These are phyloP conservation scores for Pythium oligandrum DNA, from an alignment of 352 stramenopile species.

Conservation along the genomic window DNA sequence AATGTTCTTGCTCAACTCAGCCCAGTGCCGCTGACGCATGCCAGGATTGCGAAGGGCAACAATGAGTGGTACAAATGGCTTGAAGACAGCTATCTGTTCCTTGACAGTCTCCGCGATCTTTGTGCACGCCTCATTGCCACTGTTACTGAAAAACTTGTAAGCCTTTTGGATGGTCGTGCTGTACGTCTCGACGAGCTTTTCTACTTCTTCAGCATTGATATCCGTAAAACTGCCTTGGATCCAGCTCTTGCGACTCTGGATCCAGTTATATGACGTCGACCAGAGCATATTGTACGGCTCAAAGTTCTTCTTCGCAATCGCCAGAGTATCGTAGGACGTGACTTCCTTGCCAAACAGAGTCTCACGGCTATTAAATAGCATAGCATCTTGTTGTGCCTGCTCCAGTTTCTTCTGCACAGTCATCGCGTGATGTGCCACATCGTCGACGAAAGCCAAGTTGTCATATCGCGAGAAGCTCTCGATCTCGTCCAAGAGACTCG, in stretches of 20 bases:
- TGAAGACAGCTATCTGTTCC: constrained; percentile 91
- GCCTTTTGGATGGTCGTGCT: constrained; percentile 87
- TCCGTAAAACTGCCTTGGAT: constrained; percentile 88
- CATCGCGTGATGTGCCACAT: constrained; percentile 83
- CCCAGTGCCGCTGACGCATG: constrained; percentile 94
- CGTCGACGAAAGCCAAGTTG: constrained; percentile 85
- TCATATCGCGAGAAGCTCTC: constrained; percentile 86
- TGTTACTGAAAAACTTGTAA: constrained; percentile 91
- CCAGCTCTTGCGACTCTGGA: constrained; percentile 89
- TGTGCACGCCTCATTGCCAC: constrained; percentile 76
- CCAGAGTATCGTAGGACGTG: constrained; percentile 87
- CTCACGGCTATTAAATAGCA: constrained; percentile 92
- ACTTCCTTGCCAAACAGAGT: constrained; percentile 85
- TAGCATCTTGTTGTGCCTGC: constrained; percentile 86
- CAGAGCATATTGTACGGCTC: constrained; percentile 94
- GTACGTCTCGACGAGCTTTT: constrained; percentile 86
- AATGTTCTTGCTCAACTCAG: constrained; percentile 81
- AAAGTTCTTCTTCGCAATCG: constrained; percentile 89
- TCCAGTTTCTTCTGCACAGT: constrained; percentile 86
- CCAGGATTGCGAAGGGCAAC: constrained; percentile 88
- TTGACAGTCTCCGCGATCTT: constrained; percentile 91
- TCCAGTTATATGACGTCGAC: constrained; percentile 89
- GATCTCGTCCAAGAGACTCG: constrained; percentile 81
- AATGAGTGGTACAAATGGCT: constrained; percentile 91
- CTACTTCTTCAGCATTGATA: constrained; percentile 90